Evolutionary conservation across 805 yeast genomes (phyloP), one percentile per base, ranked within the genome.

Genomic region (Saturnispora sekii): DNA sequence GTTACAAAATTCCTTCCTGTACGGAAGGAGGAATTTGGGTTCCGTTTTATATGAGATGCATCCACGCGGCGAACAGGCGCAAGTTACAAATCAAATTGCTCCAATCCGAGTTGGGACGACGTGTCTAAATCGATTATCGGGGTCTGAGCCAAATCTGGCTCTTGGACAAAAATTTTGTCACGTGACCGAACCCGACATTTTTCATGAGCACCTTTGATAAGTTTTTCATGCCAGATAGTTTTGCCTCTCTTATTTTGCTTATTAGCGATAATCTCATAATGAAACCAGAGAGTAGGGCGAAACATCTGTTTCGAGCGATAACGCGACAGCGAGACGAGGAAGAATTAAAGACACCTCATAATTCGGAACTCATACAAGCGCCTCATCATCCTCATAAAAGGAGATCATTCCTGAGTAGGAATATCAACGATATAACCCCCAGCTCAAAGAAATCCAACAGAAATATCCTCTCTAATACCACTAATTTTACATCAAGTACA

Each of bases 231-330:
- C 8, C 7, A 21, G 26, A 21, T 21, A 4, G 26, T 29, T 11
- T 38, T 29, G 33, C 41, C 21, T 38, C 11, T 15, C 16, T 12
- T 14, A 21, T 29, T 30, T 5, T 29, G n/a, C 31, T n/a, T n/a
- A 14, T 21, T 10, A 12, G 12, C 33, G 15, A 17, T 18, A 29
- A 29, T 26, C 40, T 32, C 10, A 16, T 12, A 17, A 41, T 41
- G 44, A 35, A 31, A 35, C 38, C 26, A 16, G 45, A 43, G 31
- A 15, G 45, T 4, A 12, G 45, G 12, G 12, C 36, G 26, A 36
- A 38, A 26, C 40, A 43, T 31, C 32, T 43, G 10, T 43, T 43
- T 18, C 41, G 45, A 32, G 41, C 41, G 30, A 37, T 37, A 32
- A 32, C 32, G 6, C 31, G 45, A 32, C 35, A 43, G 6, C 31